Base-by-base conservation (phyloP, 768 basidiomycete genomes). In the Lactifluus echinatus region DNA sequence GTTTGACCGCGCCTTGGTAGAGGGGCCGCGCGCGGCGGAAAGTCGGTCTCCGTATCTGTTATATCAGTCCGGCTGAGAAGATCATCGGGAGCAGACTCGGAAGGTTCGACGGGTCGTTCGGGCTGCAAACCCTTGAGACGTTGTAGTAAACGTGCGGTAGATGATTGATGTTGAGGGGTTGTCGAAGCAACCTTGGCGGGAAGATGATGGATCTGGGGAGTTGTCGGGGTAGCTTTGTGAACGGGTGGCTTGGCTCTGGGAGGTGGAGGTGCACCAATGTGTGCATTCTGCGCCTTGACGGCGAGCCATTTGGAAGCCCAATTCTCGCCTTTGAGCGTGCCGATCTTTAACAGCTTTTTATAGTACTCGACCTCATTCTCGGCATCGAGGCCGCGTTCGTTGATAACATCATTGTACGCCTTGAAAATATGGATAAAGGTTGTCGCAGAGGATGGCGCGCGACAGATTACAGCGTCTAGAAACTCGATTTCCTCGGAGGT, bases 221-320 rank as follows among this genome's bases (percentile, higher is more conserved):
- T 17, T 8, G 44, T 50, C 7, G 43, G 26, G 24, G 63, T 45
- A 15, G 50, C 49, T 14, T 60, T 57, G 19, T 59, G 49, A 55
- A 46, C 42, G 24, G 45, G 28, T 21, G 21, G 50, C 21, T 50
- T 55, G 4, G 62, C 11, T 14, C 46, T 37, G 11, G 53, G 37
- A 10, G 52, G 39, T 49, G 58, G 36, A 17, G 59, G 50, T n/a
- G 60, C 55, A 23, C 59, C 60, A 26, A 63, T 71, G 60, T 78
- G 75, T 12, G 73, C 75, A 61, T 81, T 68, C 62, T 81, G 79
- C 33, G 67, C 66, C 72, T 86, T 92, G 53, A 88, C 82, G 61
- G 74, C 74, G 33, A 73, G 73, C 92, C 92, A 94, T 69, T 91
- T 91, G 29, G 82, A 85, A 29, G 76, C 80, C 90, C 91, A 94